These are phyloP conservation scores for Hanseniaspora singularis DNA, from an alignment of 805 yeast genomes.

Conservation along the genomic window DNA sequence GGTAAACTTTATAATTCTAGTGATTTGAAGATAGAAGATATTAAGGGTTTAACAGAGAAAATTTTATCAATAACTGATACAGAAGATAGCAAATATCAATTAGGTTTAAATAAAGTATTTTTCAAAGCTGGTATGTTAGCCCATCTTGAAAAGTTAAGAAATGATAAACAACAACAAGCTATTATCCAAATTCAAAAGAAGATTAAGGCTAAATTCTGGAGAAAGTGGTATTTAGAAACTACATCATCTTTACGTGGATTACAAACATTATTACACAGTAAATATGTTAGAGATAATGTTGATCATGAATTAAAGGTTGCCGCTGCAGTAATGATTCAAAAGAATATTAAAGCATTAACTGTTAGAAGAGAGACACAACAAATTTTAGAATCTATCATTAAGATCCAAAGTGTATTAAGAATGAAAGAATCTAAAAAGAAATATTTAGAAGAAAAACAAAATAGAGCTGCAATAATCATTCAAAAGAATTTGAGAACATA, in stretches of 20 bases:
- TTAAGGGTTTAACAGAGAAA: slow-evolving; percentile 52
- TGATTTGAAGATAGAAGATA: slow-evolving; percentile 41
- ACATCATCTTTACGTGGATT: slow-evolving; percentile 41
- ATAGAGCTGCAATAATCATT: slow-evolving; percentile 53
- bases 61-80: slow-evolving; percentile 56
- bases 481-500: slow-evolving; percentile 67
- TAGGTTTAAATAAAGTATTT: slow-evolving; percentile 87
- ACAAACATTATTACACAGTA: slow-evolving; percentile 59
- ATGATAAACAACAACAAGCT: slow-evolving; percentile 62
- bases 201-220: slow-evolving; percentile 51
- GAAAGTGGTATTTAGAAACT: slow-evolving; percentile 46
- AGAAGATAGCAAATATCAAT: slow-evolving; percentile 61
- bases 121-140: slow-evolving; percentile 96
- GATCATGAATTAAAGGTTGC: slow-evolving; percentile 42
- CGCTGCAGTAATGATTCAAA: slow-evolving; percentile 65
- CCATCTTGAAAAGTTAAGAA: slow-evolving; percentile 69
- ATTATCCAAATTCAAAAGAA: slow-evolving; percentile 81
- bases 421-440: slow-evolving; percentile 42
- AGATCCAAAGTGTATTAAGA: slow-evolving; percentile 42
- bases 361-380: slow-evolving; percentile 33
- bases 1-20: slow-evolving; percentile 40
- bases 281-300: slow-evolving; percentile 42
- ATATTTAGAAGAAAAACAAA: slow-evolving; percentile 38
- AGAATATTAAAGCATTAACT: slow-evolving; percentile 43
- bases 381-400: slow-evolving; percentile 28